Evolutionary conservation across 2,329 filamentous ascomycete species (phyloP), one percentile per base, ranked within the genome.

Genomic region (Scedosporium minutisporum): DNA sequence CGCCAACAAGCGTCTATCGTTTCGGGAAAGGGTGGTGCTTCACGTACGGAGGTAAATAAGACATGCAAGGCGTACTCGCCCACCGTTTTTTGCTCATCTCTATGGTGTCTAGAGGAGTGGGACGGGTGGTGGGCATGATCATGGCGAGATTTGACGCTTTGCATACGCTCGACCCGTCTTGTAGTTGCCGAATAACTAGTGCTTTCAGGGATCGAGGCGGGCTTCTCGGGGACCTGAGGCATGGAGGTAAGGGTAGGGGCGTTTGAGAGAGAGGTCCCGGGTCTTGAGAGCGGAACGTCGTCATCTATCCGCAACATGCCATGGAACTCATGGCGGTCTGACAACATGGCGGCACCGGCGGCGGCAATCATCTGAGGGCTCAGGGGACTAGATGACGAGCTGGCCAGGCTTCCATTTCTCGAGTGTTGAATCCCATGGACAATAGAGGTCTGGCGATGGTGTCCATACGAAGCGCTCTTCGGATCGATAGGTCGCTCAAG

Each of bases 51-150:
- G 67, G 95, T 97, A 75, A 97, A 97, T 53, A 99, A 80, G 68
- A 97, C 93, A 75, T 97, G 93, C 65, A 99, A 80, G 21, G 95
- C 95, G 82, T 96, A 97, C 78, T 99, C 95, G 62, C 92, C 93
- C n/a, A 97, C 93, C 0, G 93, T 97, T 75, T 93, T 96, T 66
- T 89, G 85, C 66, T 96, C 91, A 61, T 88, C 85, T 67, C 85
- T 84, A 68, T 87, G 80, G 69, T 88, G 85, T 62, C 85, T 82
- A 60, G 87, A 87, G 42, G 90, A 93, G 69, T 91, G 87, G 16
- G 90, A 90, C 68, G 87, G 88, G 70, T 93, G 86, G 70, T 89
- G 88, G 6, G 82, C 78, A 71, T 91, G 87, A 65, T 92, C 89
- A 69, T 88, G 84, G 67, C 88, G 86, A 57, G 84, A 78, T 72